Conservation (phyloP, 2,329 filamentous ascomycete species). For the Pestalotiopsis sp. region DNA sequence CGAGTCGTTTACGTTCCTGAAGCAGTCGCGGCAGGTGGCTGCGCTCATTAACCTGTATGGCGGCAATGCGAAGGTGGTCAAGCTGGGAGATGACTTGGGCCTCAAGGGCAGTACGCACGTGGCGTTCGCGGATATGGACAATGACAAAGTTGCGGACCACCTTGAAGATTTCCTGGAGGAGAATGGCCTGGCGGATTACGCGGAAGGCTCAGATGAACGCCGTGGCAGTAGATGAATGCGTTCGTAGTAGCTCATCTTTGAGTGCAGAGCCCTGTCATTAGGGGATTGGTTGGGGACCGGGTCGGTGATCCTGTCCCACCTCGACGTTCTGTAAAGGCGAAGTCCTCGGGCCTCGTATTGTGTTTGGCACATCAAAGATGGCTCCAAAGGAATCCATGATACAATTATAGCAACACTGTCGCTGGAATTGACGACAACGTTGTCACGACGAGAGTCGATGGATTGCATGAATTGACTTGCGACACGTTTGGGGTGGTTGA, state of each 20-base stretch:
- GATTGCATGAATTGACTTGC: neutral
- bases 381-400: too few species aligned
- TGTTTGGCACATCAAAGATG: too few species aligned
- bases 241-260: too few species aligned
- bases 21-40: constrained; percentile 24
- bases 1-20: constrained; percentile 23
- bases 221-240: too few species aligned
- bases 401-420: too few species aligned
- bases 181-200: neutral
- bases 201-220: neutral
- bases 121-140: constrained; percentile 33
- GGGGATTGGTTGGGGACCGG: too few species aligned
- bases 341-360: too few species aligned
- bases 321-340: too few species aligned
- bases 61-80: constrained; percentile 29
- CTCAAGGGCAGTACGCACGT: constrained; percentile 31
- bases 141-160: constrained; percentile 28
- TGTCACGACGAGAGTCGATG: too few species aligned
- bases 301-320: too few species aligned
- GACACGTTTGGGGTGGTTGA: neutral
- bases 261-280: too few species aligned
- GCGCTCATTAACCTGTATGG: constrained; percentile 32
- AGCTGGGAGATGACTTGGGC: constrained; percentile 26
- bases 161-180: constrained; percentile 26
- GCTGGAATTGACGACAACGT: too few species aligned